Evolutionary conservation across 352 stramenopile species (phyloP), one percentile per base, ranked within the genome.

Genomic region (Nothophytophthora sp.): DNA sequence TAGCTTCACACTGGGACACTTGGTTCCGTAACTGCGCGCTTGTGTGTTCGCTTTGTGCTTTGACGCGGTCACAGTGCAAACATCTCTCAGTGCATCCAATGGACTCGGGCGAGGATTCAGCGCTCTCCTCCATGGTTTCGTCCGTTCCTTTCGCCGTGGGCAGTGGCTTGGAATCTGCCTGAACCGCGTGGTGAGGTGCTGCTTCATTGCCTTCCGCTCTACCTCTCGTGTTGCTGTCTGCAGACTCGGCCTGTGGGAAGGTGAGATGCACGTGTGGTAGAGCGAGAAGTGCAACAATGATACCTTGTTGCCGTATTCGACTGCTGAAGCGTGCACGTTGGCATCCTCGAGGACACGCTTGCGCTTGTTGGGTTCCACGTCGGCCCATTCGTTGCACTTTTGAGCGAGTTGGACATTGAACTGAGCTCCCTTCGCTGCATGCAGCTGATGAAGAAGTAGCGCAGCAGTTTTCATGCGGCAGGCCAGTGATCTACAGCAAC

Each of bases 381-480:
- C 29, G 15, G 53, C 67, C 69, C 48, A 79, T 22, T 63, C 52
- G 9, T 52, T 57, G 24, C 57, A 69, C 32, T 64, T 69, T 49
- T 33, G 47, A 40, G 40, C 18, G 4, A 71, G 37, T n/a, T 53
- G 52, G 44, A 46, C 41, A 50, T 65, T 71, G 20, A 36, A 57
- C 49, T 16, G 24, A 18, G 13, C 47, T 30, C 29, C 43, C 13
- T 63, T 77, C 11, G 44, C 22, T 10, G 60, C 33, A 35, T 81
- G 67, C 13, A 88, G 38, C 28, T 76, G 67, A 10, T 54, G 55
- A 29, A 90, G 62, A 18, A 86, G 48, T 8, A 85, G 60, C 3
- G 60, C 62, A 10, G 74, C 76, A n/a, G 70, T 77, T 29, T 88
- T 82, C 38, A 73, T 72, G 7, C 76, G 76, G 19, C 50, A 85